Percentiles rank a stretch among this genome's conserved stretches.
Conservation (phyloP, 495 filamentous ascomycete species). For the Diplogelasinospora grovesii region DNA sequence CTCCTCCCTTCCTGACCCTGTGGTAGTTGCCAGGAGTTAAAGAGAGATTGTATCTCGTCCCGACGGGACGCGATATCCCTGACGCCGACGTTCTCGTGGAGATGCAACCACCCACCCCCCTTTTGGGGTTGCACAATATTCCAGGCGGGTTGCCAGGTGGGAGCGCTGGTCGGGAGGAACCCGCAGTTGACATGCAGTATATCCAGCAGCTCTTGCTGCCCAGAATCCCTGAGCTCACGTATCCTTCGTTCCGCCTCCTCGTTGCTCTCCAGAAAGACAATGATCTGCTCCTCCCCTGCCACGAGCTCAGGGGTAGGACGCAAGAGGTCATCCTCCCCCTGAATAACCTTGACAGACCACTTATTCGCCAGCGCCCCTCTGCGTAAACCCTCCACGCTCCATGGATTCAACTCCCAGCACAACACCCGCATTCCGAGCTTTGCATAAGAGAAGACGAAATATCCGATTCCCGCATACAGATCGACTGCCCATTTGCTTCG, state of each 20-base stretch:
- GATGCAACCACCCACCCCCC: conserved; percentile 62
- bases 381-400: conserved; percentile 75
- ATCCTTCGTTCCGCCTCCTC: conserved; percentile 45
- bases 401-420: conserved; percentile 85
- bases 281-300: conserved; percentile 31
- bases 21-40: conserved; percentile 23
- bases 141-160: conserved; percentile 62
- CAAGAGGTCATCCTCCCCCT: conserved; percentile 15
- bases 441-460: conserved; percentile 79
- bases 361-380: conserved; percentile 63
- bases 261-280: conserved; percentile 73
- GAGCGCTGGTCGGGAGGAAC: conserved; percentile 61
- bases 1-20: not conserved
- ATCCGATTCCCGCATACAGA: conserved; percentile 87
- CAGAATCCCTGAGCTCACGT: conserved; percentile 10
- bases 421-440: conserved; percentile 67
- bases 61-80: conserved; percentile 53
- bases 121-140: conserved; percentile 23
- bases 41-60: conserved; percentile 36
- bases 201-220: conserved; percentile 21
- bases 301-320: conserved; percentile 18
- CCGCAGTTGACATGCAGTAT: conserved; percentile 74
- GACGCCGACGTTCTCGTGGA: conserved; percentile 78
- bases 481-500: conserved; percentile 54
- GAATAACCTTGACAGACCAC: conserved; percentile 52